A percentile compares a stretch with the other conserved stretches of the same genome.
Conservation (phyloP, 1,139 yeast species). For the Candida glucosophila region DNA sequence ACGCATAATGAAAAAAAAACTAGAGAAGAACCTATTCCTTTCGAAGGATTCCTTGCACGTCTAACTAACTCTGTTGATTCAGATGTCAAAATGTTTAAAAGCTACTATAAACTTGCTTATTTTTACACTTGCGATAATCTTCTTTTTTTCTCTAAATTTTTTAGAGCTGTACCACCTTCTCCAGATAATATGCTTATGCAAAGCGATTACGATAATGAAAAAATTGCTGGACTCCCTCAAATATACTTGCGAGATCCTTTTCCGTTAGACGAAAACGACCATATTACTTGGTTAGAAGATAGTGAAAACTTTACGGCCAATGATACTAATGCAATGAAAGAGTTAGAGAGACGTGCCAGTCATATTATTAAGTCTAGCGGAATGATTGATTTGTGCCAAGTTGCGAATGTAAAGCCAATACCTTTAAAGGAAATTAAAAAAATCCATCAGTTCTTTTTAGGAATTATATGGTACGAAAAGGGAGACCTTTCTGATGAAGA, state of each 20-base stretch:
- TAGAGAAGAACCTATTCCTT: slow-evolving; percentile 48
- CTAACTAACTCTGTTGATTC: slow-evolving; percentile 47
- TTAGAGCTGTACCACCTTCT: slow-evolving; percentile 55
- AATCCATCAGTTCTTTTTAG: slow-evolving; percentile 29
- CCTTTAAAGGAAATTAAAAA: slow-evolving; percentile 17
- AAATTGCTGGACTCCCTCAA: slow-evolving; percentile 18
- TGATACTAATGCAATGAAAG: slow-evolving; percentile 53
- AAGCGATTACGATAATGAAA: slow-evolving; percentile 11
- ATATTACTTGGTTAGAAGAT: slow-evolving; percentile 52
- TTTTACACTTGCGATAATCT: slow-evolving; percentile 55
- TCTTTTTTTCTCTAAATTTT: slow-evolving; percentile 49
- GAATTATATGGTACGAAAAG: slow-evolving; percentile 36
- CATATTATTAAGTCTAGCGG: slow-evolving; percentile 53
- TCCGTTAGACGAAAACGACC: slow-evolving; percentile 34
- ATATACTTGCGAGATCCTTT: slow-evolving; percentile 45
- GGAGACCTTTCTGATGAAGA: slow-evolving; percentile 19
- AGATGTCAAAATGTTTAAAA: slow-evolving; percentile 28
- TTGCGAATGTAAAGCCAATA: slow-evolving; percentile 27
- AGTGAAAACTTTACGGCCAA: slow-evolving; percentile 33
- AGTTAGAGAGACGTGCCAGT: slow-evolving; percentile 53
- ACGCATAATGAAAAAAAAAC: slow-evolving; percentile 14
- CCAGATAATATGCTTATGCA: slow-evolving; percentile 24
- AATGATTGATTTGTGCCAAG: slow-evolving; percentile 49
- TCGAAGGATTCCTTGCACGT: slow-evolving; percentile 70
- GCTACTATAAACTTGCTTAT: slow-evolving; percentile 50